A percentile compares a stretch with the other conserved stretches of the same genome.
Conservation (phyloP, 108 stramenopile genomes). For the Skeletonema marinoi region DNA sequence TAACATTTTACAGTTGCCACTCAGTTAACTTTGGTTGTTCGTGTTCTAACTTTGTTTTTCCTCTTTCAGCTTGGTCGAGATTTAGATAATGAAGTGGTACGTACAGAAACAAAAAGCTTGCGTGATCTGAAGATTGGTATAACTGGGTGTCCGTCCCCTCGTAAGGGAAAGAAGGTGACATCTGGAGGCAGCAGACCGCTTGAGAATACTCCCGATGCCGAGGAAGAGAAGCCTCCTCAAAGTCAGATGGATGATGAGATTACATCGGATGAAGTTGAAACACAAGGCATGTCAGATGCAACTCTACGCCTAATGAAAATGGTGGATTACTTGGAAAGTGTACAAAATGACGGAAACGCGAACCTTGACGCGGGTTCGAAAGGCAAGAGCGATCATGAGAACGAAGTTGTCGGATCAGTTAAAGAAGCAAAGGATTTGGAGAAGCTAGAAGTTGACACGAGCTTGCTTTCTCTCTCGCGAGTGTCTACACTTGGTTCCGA, state of each 20-base stretch:
- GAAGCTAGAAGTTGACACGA: background rate
- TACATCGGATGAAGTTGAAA: background rate
- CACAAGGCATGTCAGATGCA: background rate
- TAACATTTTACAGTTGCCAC: background rate
- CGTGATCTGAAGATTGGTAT: conserved; percentile 45
- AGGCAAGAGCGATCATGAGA: background rate
- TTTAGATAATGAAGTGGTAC: conserved; percentile 25
- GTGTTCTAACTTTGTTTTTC: background rate
- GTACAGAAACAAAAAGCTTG: conserved; percentile 28
- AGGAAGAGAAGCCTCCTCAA: background rate
- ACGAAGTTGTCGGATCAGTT: background rate
- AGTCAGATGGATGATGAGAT: background rate
- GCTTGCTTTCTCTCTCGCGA: background rate
- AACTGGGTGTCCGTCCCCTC: conserved; percentile 14
- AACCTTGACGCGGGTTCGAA: background rate
- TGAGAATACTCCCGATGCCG: background rate
- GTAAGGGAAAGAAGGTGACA: background rate
- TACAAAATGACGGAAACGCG: background rate
- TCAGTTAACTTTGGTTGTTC: background rate
- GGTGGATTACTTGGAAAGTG: background rate
- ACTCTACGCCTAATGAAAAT: background rate
- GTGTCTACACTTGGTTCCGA: background rate
- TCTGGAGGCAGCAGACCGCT: background rate
- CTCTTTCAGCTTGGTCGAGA: conserved; percentile 26
- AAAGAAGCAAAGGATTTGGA: background rate